Evolutionary conservation across 78 protist species (phyloP).

Genomic region (Capsaspora owczarzaki): DNA sequence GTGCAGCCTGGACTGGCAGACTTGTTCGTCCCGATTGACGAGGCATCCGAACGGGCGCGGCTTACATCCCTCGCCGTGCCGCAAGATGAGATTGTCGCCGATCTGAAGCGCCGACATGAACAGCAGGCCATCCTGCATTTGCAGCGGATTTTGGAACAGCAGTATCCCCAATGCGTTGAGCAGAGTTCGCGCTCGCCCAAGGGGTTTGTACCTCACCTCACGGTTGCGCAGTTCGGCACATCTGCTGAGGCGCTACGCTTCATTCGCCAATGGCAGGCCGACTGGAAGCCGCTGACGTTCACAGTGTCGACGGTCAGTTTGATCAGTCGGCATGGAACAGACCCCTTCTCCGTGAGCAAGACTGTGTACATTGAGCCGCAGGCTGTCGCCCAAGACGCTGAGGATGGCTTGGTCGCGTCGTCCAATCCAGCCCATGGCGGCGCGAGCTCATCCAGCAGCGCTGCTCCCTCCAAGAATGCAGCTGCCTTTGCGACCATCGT

Average conservation of each 20-base stretch:
- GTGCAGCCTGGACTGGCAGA: too few relatives aligned
- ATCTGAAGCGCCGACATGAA: too few relatives aligned
- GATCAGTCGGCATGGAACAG: neutral
- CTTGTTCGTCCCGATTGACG: too few relatives aligned
- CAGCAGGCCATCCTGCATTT: too few relatives aligned
- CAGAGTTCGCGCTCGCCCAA: neutral
- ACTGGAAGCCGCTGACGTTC: neutral
- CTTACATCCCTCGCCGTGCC: neutral
- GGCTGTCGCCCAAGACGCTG: neutral
- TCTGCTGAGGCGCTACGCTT: neutral
- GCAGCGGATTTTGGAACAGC: neutral
- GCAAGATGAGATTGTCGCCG: too few relatives aligned
- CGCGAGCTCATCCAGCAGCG: neutral
- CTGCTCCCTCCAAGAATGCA: too few relatives aligned
- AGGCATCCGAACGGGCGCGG: neutral
- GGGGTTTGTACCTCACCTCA: neutral
- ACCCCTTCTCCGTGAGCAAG: neutral
- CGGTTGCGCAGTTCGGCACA: neutral
- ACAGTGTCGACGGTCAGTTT: neutral
- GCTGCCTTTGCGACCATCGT: neutral
- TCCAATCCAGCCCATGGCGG: neutral
- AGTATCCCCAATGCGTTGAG: neutral
- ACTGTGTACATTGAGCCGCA: neutral
- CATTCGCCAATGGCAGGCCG: neutral
- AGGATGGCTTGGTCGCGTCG: neutral